Evolutionary conservation across 1,284 basidiomycete species (phyloP).

Genomic region (Sporisorium reilianum): DNA sequence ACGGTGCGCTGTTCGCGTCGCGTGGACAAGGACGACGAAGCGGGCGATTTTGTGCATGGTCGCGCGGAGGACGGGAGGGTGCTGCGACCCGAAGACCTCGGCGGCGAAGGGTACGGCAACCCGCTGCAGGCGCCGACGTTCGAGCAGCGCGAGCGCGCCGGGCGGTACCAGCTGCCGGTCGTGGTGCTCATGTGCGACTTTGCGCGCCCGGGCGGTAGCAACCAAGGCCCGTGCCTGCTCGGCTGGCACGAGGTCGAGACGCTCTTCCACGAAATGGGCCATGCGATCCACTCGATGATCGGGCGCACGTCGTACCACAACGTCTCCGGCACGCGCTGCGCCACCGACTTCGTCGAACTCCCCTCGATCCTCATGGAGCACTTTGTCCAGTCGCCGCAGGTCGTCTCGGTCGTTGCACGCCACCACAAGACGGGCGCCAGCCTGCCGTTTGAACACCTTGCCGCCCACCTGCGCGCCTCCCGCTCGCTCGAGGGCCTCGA

Average conservation of each 20-base stretch:
- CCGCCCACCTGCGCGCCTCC: constrained; percentile 53
- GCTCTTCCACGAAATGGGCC: constrained; percentile 98
- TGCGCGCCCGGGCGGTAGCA: constrained; percentile 76
- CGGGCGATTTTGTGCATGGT: constrained; percentile 74
- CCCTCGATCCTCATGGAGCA: constrained; percentile 99
- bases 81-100: constrained; percentile 30
- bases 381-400: constrained; percentile 83
- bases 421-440: constrained; percentile 76
- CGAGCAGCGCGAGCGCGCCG: constrained; percentile 72
- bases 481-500: constrained; percentile 73
- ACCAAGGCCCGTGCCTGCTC: constrained; percentile 78
- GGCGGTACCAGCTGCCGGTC: constrained; percentile 83
- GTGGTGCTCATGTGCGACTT: constrained; percentile 94
- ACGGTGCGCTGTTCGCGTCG: constrained; percentile 94
- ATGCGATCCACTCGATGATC: constrained; percentile 99
- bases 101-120: constrained; percentile 37
- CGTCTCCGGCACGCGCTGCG: constrained; percentile 96
- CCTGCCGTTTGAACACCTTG: constrained; percentile 76
- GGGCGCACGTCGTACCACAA: constrained; percentile 98
- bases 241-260: constrained; percentile 96
- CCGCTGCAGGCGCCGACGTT: constrained; percentile 59
- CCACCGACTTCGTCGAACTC: constrained; percentile 97
- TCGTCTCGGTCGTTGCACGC: constrained; percentile 82
- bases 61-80: constrained; percentile 69
- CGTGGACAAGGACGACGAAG: constrained; percentile 87